These are phyloP conservation scores for Collybia sordida DNA, from an alignment of 768 basidiomycete species.

Conservation along the genomic window DNA sequence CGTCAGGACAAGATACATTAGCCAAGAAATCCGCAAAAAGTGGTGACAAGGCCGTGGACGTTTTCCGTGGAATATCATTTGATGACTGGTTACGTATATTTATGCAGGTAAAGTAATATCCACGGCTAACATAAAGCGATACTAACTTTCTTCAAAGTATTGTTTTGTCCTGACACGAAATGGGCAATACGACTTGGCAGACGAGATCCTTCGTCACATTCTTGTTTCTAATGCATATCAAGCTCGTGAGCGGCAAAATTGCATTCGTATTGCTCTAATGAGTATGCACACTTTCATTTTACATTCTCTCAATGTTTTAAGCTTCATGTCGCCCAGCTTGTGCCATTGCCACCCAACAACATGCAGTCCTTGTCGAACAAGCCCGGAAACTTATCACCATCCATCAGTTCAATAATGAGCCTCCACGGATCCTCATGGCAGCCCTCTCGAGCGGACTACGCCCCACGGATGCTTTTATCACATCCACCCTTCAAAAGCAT, in stretches of 20 bases:
- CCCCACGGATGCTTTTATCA: slow-evolving; percentile 75
- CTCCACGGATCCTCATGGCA: slow-evolving; percentile 73
- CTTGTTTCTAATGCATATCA: slow-evolving; percentile 74
- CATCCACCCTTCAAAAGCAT: slow-evolving; percentile 80
- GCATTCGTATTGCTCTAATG: slow-evolving; percentile 74
- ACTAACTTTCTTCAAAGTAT: slow-evolving; percentile 47
- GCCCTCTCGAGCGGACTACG: slow-evolving; percentile 70
- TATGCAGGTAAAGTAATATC: slow-evolving; percentile 63
- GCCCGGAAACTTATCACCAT: slow-evolving; percentile 70
- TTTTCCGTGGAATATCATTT: slow-evolving; percentile 80
- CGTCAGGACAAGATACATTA: slow-evolving; percentile 55
- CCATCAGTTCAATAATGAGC: slow-evolving; percentile 88
- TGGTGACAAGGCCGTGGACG: slow-evolving; percentile 44
- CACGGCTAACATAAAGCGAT: neutral
- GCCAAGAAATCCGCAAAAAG: slow-evolving; percentile 44
- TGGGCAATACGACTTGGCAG: slow-evolving; percentile 63
- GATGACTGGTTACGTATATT: slow-evolving; percentile 85
- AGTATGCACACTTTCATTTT: slow-evolving; percentile 43
- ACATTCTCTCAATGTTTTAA: neutral
- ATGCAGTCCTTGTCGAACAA: slow-evolving; percentile 66
- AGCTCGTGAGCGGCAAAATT: slow-evolving; percentile 57
- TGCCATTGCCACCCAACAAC: slow-evolving; percentile 57
- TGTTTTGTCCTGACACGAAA: slow-evolving; percentile 66
- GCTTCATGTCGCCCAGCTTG: slow-evolving; percentile 58
- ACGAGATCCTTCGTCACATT: slow-evolving; percentile 77